Percentiles rank a stretch among this genome's conserved stretches.
These are phyloP conservation scores for Saccharomycopsis sp. DNA, from an alignment of 805 yeast genomes.

Conservation along the genomic window DNA sequence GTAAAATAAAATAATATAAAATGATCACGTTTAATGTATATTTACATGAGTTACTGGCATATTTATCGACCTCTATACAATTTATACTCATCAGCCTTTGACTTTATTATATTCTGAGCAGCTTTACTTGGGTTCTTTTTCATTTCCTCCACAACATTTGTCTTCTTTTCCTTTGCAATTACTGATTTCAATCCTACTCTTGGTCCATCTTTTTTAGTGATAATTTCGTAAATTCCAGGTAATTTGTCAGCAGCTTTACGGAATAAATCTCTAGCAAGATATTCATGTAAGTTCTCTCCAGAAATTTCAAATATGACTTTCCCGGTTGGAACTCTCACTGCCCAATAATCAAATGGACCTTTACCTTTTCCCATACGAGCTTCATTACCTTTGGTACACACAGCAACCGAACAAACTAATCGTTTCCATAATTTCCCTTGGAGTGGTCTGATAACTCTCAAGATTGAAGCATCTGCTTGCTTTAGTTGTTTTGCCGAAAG, in stretches of 20 bases:
- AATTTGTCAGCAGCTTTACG: conserved; percentile 86
- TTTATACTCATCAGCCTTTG: conserved; percentile 45
- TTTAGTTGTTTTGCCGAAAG: conserved; percentile 80
- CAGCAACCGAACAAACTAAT: conserved; percentile 77
- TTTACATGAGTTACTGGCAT: neutral
- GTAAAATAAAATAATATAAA: conserved; percentile 12
- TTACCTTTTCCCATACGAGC: conserved; percentile 99
- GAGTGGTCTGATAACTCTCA: conserved; percentile 75
- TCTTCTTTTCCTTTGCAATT: conserved; percentile 25
- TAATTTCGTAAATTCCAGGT: conserved; percentile 88
- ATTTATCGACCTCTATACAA: conserved; percentile 55
- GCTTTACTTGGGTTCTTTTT: conserved; percentile 59
- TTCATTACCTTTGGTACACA: conserved; percentile 94
- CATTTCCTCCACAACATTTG: conserved; percentile 38
- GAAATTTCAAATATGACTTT: conserved; percentile 81
- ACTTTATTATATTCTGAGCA: conserved; percentile 46
- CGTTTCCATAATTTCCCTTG: conserved; percentile 75
- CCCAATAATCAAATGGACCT: conserved; percentile 97
- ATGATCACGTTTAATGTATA: neutral
- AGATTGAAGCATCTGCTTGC: conserved; percentile 83
- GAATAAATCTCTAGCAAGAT: conserved; percentile 80
- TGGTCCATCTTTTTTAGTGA: conserved; percentile 53
- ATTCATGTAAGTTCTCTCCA: conserved; percentile 73
- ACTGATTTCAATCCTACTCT: conserved; percentile 65
- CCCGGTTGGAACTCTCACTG: conserved; percentile 92